These are phyloP conservation scores for Pluteus cervinus DNA, from an alignment of 768 basidiomycete species.

Conservation along the genomic window DNA sequence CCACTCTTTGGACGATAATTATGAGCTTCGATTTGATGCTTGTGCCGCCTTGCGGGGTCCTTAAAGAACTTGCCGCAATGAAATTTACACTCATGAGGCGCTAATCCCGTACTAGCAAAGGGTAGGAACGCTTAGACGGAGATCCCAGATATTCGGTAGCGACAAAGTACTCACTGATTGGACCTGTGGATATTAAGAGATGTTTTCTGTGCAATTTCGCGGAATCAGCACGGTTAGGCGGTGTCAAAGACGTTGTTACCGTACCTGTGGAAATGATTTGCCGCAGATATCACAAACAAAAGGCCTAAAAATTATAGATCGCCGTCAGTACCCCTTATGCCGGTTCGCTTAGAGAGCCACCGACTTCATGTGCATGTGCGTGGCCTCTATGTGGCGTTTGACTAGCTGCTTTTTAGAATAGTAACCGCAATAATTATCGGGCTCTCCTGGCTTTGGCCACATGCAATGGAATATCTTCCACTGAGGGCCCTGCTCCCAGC, in stretches of 20 bases:
- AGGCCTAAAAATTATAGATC: slow-evolving; percentile 28
- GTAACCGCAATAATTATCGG: slow-evolving; percentile 12
- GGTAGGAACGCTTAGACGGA: background rate
- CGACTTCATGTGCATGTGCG: slow-evolving; percentile 56
- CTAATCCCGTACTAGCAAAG: slow-evolving; percentile 45
- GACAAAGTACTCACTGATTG: slow-evolving; percentile 32
- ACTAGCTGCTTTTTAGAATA: slow-evolving; percentile 53
- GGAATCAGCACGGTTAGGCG: slow-evolving; percentile 6
- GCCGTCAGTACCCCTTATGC: background rate
- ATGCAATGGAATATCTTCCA: too few relatives aligned
- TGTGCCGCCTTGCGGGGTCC: slow-evolving; percentile 58
- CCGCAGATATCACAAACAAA: slow-evolving; percentile 46
- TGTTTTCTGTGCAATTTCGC: too few relatives aligned
- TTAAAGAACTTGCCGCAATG: slow-evolving; percentile 49
- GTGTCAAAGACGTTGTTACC: slow-evolving; percentile 4
- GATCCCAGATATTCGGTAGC: background rate
- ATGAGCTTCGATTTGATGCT: slow-evolving; percentile 50
- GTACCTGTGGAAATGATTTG: slow-evolving; percentile 43
- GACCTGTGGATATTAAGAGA: slow-evolving; percentile 52
- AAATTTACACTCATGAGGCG: slow-evolving; percentile 47
- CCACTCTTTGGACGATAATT: background rate
- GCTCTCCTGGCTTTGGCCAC: too few relatives aligned
- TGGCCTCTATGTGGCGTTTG: slow-evolving; percentile 61
- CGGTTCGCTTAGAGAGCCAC: slow-evolving; percentile 13
- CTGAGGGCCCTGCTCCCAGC: too few relatives aligned